Base-by-base conservation (phyloP, 768 basidiomycete species). In the Russula griseocarnosa region DNA sequence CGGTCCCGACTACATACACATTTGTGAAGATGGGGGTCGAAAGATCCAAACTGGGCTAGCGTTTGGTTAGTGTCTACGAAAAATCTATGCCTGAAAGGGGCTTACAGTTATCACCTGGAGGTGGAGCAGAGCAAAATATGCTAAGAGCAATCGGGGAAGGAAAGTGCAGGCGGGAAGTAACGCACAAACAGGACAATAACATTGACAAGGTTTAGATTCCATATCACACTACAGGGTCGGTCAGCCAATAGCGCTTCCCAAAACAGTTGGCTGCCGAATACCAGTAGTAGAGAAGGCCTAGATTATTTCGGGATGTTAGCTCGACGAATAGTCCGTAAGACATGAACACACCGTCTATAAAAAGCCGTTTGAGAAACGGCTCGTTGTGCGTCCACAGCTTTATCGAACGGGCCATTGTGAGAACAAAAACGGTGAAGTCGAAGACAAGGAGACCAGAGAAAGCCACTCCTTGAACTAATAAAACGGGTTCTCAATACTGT, bases 361-460 rank as follows among this genome's bases (percentile, higher is more conserved):
- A 54, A 3, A 67, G 3, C 14, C 54, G 53, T 4, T 58, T 34
- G 14, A 66, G 10, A 40, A 66, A 59, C 28, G 66, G 63, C 36
- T 66, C 59, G 44, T 30, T 52, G 3, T 40, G 63, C 11, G 42
- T 55, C 51, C 69, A 51, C 5, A 65, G n/a, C 18, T 16, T 53
- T 42, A 70, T 47, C 16, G 65, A 61, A n/a, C 66, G 62, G 11
- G 24, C 56, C 26, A 68, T 26, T 9, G 67, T 68, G 4, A 71
- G 67, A n/a, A 47, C 34, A 55, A 70, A 70, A 26, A 71, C 63
- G 5, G 65, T 62, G 26, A 58, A 40, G 50, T 71, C 70, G 28
- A 70, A 63, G 24, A 67, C 59, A 10, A 71, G 50, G 26, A 70
- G 44, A 18, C 51, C 52, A 9, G 52, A 61, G 54, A 62, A 71